phyloP scores from a whole-genome alignment of 2,329 filamentous ascomycete species.

The Nemania sp. region DNA sequence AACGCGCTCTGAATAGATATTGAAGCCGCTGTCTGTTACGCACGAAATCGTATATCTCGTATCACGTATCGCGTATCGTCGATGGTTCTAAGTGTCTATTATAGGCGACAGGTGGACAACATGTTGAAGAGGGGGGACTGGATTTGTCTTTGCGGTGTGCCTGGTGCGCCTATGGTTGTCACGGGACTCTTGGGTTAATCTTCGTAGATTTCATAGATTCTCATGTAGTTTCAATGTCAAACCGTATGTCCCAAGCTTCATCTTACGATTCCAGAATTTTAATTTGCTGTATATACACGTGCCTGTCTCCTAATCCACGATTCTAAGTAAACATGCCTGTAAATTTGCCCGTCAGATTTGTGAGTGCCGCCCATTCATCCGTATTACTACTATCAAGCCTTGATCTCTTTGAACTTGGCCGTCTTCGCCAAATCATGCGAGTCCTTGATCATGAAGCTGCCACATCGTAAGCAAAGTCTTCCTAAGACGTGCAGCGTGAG shows the following conservation, averaged over 20 bases:
- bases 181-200: not conserved
- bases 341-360: not conserved
- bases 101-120: not conserved
- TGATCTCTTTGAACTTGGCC: slow-evolving; percentile 60
- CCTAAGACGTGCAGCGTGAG: not conserved
- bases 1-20: not conserved
- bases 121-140: not conserved
- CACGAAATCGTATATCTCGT: not conserved
- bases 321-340: not conserved
- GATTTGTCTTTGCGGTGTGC: not conserved
- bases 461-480: slow-evolving; percentile 8
- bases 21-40: too few relatives aligned
- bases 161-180: not conserved
- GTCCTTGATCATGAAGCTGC: slow-evolving; percentile 84
- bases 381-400: slow-evolving; percentile 55
- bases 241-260: not conserved
- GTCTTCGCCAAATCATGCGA: slow-evolving; percentile 74
- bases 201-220: not conserved
- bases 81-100: not conserved
- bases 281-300: too few relatives aligned
- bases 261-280: not conserved
- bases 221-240: not conserved
- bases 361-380: not conserved
- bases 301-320: not conserved
- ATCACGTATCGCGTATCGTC: not conserved